Percentiles rank a stretch among this genome's conserved stretches.
phyloP scores from a whole-genome alignment of 208 protist genomes.

The Angomonas deanei region DNA sequence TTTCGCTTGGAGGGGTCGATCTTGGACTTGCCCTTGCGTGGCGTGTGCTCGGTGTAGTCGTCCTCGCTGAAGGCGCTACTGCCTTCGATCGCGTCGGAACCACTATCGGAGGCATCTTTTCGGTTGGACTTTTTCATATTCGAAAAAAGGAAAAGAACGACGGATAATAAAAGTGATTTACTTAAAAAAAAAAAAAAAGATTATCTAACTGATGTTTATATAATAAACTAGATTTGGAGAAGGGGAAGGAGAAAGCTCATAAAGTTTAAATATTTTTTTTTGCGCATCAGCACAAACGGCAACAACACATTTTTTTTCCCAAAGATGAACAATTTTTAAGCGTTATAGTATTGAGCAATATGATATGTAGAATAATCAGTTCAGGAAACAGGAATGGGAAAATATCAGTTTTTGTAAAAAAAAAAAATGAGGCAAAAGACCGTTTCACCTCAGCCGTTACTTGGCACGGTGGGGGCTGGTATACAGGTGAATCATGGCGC shows the following conservation, averaged over 20 bases:
- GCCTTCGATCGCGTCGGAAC: too few species aligned
- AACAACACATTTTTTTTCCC: too few species aligned
- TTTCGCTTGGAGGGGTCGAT: conserved; percentile 3
- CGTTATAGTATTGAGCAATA: too few species aligned
- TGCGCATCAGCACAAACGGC: too few species aligned
- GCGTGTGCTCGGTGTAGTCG: background rate
- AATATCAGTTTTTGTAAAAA: background rate
- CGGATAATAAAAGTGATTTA: background rate
- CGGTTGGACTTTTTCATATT: too few species aligned
- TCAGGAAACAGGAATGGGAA: background rate
- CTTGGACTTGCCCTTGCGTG: background rate
- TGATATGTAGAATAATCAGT: background rate
- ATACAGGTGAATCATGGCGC: conserved; percentile 54
- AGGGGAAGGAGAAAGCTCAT: background rate
- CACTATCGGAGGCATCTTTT: too few species aligned
- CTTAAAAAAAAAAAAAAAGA: background rate
- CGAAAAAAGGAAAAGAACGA: background rate
- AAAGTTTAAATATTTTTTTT: conserved; percentile 1
- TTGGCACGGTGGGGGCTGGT: conserved; percentile 10
- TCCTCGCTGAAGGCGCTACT: too few species aligned
- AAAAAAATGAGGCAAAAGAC: background rate
- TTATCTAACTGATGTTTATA: background rate
- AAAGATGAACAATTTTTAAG: too few species aligned
- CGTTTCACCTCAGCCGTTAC: too few species aligned
- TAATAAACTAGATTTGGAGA: background rate